phyloP scores from a whole-genome alignment of 2,329 filamentous ascomycete species.

The Massarina eburnea region DNA sequence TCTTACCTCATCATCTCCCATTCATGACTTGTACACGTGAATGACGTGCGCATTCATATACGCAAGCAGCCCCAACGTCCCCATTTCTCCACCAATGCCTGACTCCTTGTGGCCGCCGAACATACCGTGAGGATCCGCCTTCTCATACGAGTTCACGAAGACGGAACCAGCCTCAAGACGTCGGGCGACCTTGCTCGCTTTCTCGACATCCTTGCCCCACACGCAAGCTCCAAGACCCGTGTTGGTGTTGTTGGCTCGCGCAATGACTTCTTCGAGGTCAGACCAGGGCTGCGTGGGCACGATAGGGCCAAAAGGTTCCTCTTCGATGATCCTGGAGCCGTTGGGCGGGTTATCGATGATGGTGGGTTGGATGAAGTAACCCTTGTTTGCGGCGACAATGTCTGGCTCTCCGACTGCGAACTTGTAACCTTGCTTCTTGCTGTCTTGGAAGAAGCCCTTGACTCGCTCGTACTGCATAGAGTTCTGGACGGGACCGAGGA shows the following conservation, averaged over 20 bases:
- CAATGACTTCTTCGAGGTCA: conserved; percentile 55
- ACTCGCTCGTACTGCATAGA: conserved; percentile 65
- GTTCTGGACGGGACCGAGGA: conserved; percentile 66
- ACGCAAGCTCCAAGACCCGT: conserved; percentile 58
- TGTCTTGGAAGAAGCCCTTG: conserved; percentile 58
- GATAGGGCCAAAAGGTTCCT: conserved; percentile 67
- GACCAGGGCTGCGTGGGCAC: conserved; percentile 66
- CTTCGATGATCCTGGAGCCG: conserved; percentile 57
- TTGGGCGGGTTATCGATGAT: conserved; percentile 63
- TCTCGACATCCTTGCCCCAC: conserved; percentile 46
- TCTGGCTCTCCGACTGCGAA: conserved; percentile 54
- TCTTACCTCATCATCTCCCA: not conserved
- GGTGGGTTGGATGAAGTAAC: conserved; percentile 63
- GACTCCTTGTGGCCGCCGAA: conserved; percentile 80
- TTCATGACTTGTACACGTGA: conserved; percentile 48
- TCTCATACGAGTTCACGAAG: conserved; percentile 57
- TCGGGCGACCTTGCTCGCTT: conserved; percentile 51
- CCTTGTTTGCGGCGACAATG: conserved; percentile 38
- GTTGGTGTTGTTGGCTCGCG: conserved; percentile 51
- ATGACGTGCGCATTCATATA: conserved; percentile 53
- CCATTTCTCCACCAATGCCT: conserved; percentile 73
- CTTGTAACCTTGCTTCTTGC: conserved; percentile 55
- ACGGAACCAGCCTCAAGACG: conserved; percentile 57
- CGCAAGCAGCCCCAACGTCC: conserved; percentile 46
- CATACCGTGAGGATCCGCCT: conserved; percentile 49